These are phyloP conservation scores for Cordyceps cicadae DNA, from an alignment of 2,329 filamentous ascomycete genomes.

Conservation along the genomic window DNA sequence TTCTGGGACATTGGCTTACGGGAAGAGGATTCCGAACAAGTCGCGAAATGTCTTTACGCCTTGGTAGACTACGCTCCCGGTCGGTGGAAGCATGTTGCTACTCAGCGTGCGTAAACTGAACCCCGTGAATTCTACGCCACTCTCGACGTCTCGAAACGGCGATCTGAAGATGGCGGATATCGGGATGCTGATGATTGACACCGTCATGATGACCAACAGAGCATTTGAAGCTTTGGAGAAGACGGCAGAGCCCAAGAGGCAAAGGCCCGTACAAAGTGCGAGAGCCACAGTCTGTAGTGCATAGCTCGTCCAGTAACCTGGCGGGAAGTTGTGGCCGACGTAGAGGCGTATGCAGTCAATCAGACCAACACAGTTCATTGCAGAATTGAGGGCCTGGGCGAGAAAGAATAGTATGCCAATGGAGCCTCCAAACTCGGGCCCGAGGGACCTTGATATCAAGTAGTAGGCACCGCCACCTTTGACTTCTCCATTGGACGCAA, in stretches of 20 bases:
- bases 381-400: conserved; percentile 81
- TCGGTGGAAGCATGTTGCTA: conserved; percentile 66
- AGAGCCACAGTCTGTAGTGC: conserved; percentile 66
- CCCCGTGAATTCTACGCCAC: conserved; percentile 70
- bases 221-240: conserved; percentile 76
- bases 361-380: conserved; percentile 78
- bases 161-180: conserved; percentile 61
- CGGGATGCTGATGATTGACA: conserved; percentile 75
- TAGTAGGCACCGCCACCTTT: conserved; percentile 84
- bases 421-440: conserved; percentile 81
- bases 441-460: conserved; percentile 75
- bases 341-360: conserved; percentile 76
- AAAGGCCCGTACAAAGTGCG: conserved; percentile 63
- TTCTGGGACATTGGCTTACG: conserved; percentile 30
- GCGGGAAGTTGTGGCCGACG: conserved; percentile 57
- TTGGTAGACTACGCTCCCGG: conserved; percentile 51
- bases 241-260: conserved; percentile 68
- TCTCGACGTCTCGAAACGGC: conserved; percentile 56
- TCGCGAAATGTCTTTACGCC: conserved; percentile 67
- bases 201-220: conserved; percentile 59
- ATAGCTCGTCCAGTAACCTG: conserved; percentile 71
- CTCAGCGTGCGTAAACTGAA: conserved; percentile 60
- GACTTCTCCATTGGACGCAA: conserved; percentile 84
- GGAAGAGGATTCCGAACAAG: conserved; percentile 80
- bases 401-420: conserved; percentile 85